These are phyloP conservation scores for Ocimum tenuiflorum DNA, from an alignment of 257 asterid genomes.

Conservation along the genomic window DNA sequence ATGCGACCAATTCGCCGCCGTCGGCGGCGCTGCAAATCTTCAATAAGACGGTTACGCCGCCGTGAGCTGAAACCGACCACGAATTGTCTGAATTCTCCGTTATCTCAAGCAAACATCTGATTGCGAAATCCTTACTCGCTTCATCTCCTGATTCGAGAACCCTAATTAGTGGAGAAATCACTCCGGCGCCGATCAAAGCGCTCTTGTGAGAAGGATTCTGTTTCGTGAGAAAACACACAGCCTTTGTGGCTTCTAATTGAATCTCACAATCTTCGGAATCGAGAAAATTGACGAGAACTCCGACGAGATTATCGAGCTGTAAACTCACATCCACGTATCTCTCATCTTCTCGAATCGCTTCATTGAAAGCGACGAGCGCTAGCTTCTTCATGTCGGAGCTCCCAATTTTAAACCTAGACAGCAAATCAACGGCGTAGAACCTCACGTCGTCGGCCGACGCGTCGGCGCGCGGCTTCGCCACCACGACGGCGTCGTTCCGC, in stretches of 20 bases:
- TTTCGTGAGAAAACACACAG: conserved; percentile 47
- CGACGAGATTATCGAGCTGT: conserved; percentile 42
- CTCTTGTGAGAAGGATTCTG: conserved; percentile 26
- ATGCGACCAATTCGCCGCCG: conserved; percentile 37
- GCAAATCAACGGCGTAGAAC: conserved; percentile 62
- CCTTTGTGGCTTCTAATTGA: conserved; percentile 53
- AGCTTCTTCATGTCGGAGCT: conserved; percentile 65
- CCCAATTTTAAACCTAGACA: conserved; percentile 69
- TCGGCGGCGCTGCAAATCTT: conserved; percentile 41
- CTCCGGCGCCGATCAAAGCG: conserved; percentile 43
- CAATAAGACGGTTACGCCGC: conserved; percentile 67
- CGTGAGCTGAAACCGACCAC: conserved; percentile 90
- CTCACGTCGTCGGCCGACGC: conserved; percentile 64
- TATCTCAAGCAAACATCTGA: conserved; percentile 56
- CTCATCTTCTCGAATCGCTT: conserved; percentile 48
- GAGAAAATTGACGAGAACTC: conserved; percentile 52
- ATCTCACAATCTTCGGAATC: conserved; percentile 51
- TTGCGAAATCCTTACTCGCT: conserved; percentile 42
- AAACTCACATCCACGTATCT: conserved; percentile 42
- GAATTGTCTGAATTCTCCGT: conserved; percentile 84
- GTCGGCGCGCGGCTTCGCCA: conserved; percentile 51
- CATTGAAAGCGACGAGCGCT: conserved; percentile 55
- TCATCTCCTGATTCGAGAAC: conserved; percentile 53
- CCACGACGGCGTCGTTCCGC: conserved; percentile 64
- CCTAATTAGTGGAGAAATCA: conserved; percentile 55